These are phyloP conservation scores for Chenopodium suecicum DNA, from an alignment of 148 eudicot species.

Conservation along the genomic window DNA sequence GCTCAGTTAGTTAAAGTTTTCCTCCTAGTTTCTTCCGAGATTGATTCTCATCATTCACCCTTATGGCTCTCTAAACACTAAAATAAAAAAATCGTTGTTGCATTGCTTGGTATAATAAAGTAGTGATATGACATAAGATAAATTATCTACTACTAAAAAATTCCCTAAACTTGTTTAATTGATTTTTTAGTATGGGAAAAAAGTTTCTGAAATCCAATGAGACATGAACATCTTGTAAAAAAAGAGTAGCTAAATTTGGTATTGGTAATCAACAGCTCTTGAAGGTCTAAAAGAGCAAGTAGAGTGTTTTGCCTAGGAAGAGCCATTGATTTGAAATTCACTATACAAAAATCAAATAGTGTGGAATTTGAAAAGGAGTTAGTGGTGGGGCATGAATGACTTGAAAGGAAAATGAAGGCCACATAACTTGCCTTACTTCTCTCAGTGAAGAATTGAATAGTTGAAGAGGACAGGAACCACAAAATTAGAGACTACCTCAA, in stretches of 20 bases:
- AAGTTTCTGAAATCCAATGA: neutral
- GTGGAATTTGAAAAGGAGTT: neutral
- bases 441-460: neutral
- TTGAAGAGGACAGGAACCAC: neutral
- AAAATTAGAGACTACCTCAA: neutral
- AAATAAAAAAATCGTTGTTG: too few species aligned
- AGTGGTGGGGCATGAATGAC: slow-evolving; percentile 13
- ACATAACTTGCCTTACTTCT: neutral
- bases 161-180: too few species aligned
- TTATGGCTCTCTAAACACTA: too few species aligned
- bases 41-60: too few species aligned
- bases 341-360: neutral
- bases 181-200: too few species aligned
- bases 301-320: slow-evolving; percentile 1
- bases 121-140: too few species aligned
- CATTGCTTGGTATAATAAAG: too few species aligned
- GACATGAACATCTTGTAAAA: neutral
- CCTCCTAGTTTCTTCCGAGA: too few species aligned
- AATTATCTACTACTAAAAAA: too few species aligned
- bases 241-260: neutral
- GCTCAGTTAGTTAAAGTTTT: too few species aligned
- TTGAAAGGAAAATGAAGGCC: neutral
- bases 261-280: neutral
- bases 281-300: neutral
- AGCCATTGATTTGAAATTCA: slow-evolving; percentile 3